phyloP scores from a whole-genome alignment of 768 basidiomycete species.

The Pisolithus sp. region DNA sequence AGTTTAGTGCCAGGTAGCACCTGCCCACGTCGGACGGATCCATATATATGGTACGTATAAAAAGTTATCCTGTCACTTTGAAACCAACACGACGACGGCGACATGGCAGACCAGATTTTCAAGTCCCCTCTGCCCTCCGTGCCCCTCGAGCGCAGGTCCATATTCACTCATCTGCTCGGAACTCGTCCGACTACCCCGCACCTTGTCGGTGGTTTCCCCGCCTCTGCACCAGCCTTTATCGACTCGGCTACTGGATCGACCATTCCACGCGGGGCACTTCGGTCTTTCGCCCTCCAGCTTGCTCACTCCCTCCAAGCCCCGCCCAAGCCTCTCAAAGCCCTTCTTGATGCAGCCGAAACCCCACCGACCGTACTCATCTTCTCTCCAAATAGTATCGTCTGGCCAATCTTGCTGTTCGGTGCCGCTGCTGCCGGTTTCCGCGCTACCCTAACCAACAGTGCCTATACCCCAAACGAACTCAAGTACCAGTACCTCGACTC shows the following conservation, averaged over 20 bases:
- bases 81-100: background rate
- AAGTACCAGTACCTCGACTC: conserved; percentile 67
- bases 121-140: conserved; percentile 17
- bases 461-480: conserved; percentile 64
- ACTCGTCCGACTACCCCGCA: conserved; percentile 9
- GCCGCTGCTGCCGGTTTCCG: conserved; percentile 60
- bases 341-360: conserved; percentile 34
- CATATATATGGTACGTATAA: conserved; percentile 5
- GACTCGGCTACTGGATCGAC: conserved; percentile 55
- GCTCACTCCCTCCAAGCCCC: conserved; percentile 51
- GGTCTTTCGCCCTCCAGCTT: conserved; percentile 47
- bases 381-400: conserved; percentile 61
- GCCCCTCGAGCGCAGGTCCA: conserved; percentile 18
- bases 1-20: no score
- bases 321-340: conserved; percentile 39
- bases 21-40: background rate
- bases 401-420: conserved; percentile 40
- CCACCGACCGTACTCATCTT: conserved; percentile 50
- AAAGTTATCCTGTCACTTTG: background rate
- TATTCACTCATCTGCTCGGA: conserved; percentile 27
- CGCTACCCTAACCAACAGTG: conserved; percentile 68
- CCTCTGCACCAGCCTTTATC: conserved; percentile 48
- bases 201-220: conserved; percentile 39
- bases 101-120: conserved; percentile 17
- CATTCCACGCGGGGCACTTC: conserved; percentile 50